Evolutionary conservation across 208 protist species (phyloP), one percentile per base, ranked within the genome.

Genomic region (Leishmania turanica): DNA sequence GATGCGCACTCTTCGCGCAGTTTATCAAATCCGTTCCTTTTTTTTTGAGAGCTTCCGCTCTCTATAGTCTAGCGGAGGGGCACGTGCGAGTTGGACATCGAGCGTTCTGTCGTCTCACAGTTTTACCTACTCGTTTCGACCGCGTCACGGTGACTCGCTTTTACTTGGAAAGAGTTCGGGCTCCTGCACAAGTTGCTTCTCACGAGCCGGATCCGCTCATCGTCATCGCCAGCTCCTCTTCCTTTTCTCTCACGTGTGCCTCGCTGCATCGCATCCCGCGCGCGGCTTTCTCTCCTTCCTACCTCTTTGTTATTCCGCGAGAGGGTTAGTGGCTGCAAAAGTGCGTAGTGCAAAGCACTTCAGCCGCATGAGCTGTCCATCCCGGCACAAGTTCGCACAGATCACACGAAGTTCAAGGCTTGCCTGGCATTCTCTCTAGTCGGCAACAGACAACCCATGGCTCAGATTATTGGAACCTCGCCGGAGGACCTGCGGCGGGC

Each of bases 391-490:
- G 8, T 4, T 51, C n/a, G 40, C 27, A 34, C 21, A 54, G 27
- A 21, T 54, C 9, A 53, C 69, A 54, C 27, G 24, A 54, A 73
- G 69, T 3, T n/a, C 27, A 73, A 73, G 1, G 21, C 69, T 27
- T 54, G 69, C 31, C 9, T 53, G 21, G 45, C 27, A 19, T 76
- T 62, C 34, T 58, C 21, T 58, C 7, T 58, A 17, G 9, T 24
- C 27, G 31, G 64, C 42, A 24, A 11, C 3, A 76, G 31, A 54
- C 45, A 49, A 77, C 27, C 6, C 3, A 93, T 92, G 88, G 88
- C 87, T 9, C 82, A 78, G 37, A 92, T 96, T 74, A 88, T 96
- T 42, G 87, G 79, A 8, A 81, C 80, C 49, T 89, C 90, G 5
- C 45, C n/a, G 4, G 75, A 79, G 8, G 88, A 94, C 60, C 78